Evolutionary conservation across 2,329 filamentous ascomycete genomes (phyloP).

Genomic region (Aspergillus alliaceus): DNA sequence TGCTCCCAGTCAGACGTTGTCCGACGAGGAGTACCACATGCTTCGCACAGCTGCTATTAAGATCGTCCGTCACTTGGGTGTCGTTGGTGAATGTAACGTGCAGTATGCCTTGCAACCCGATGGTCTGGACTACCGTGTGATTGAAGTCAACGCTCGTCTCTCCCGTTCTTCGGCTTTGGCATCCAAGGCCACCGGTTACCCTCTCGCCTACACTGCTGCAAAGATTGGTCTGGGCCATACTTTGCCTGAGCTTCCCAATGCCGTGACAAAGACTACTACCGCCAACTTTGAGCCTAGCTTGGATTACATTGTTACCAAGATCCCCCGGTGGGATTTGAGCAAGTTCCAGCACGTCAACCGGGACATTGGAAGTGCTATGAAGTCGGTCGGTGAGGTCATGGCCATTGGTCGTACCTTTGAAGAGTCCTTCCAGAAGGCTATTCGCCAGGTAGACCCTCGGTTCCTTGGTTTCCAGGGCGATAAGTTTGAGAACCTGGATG

Average conservation of each 20-base stretch:
- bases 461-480: conserved; percentile 94
- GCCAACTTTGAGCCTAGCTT: conserved; percentile 98
- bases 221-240: conserved; percentile 98
- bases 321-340: conserved; percentile 94
- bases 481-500: conserved; percentile 89
- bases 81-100: conserved; percentile 98
- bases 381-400: conserved; percentile 99
- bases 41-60: conserved; percentile 96
- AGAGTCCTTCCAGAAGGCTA: conserved; percentile 98
- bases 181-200: conserved; percentile 97
- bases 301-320: conserved; percentile 98
- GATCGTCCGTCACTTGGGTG: conserved; percentile 93
- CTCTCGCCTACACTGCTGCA: conserved; percentile 92
- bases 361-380: conserved; percentile 97
- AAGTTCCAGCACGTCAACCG: conserved; percentile 99
- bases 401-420: conserved; percentile 98
- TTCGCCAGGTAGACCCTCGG: conserved; percentile 90
- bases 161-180: conserved; percentile 95
- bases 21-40: conserved; percentile 99
- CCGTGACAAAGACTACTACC: conserved; percentile 96
- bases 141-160: conserved; percentile 97
- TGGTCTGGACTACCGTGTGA: conserved; percentile 95
- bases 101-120: conserved; percentile 97
- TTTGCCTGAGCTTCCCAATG: conserved; percentile 92
- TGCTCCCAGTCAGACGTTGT: conserved; percentile 92